These are phyloP conservation scores for Soucietia sequanensis DNA, from an alignment of 805 yeast genomes.

Conservation along the genomic window DNA sequence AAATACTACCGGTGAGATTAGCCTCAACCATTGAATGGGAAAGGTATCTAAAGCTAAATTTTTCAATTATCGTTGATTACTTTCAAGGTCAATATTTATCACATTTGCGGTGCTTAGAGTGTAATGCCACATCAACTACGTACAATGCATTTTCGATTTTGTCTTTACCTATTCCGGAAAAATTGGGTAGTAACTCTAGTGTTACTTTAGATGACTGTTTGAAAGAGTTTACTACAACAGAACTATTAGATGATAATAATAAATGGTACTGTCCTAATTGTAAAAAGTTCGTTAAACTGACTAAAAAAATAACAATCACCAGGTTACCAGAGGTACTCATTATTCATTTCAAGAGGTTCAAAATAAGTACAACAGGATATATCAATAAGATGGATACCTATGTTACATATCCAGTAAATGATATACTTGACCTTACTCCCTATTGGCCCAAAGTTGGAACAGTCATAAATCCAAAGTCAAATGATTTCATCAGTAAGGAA, in stretches of 20 bases:
- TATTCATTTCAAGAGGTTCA: conserved; percentile 83
- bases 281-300: conserved; percentile 56
- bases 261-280: conserved; percentile 85
- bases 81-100: conserved; percentile 90
- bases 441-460: conserved; percentile 66
- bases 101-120: conserved; percentile 68
- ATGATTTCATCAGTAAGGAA: conserved; percentile 28
- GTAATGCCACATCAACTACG: conserved; percentile 79
- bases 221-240: conserved; percentile 72
- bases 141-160: conserved; percentile 79
- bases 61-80: conserved; percentile 74
- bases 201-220: conserved; percentile 62
- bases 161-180: conserved; percentile 73
- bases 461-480: conserved; percentile 10
- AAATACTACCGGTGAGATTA: conserved; percentile 66
- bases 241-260: conserved; percentile 71
- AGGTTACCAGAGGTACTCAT: conserved; percentile 76
- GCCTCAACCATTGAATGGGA: conserved; percentile 95
- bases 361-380: conserved; percentile 43
- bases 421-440: conserved; percentile 56
- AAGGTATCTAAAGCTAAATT: conserved; percentile 72
- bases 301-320: conserved; percentile 70
- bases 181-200: conserved; percentile 20
- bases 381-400: conserved; percentile 61
- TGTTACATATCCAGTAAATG: conserved; percentile 62